Evolutionary conservation across 306 rosid genomes (phyloP), one percentile per base, ranked within the genome.

Genomic region (Castanopsis chinensis): DNA sequence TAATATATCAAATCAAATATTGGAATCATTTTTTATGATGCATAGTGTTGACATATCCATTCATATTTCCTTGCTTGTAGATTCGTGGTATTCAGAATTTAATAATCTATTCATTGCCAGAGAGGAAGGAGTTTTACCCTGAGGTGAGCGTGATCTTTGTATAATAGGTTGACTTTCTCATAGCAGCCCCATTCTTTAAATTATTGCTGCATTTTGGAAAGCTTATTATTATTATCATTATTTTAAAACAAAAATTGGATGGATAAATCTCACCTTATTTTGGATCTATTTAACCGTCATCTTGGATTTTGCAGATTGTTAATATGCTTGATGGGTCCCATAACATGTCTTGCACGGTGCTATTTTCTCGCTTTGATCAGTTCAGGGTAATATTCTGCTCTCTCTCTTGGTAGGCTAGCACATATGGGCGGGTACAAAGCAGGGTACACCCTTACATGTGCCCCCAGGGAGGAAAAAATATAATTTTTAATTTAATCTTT

Each of bases 101-200:
- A 60, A 86, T 92, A 41, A 78, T 92, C 71, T 94, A 91, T 87
- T 94, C 99, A 5, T 90, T 86, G 19, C 99, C 99, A 0, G 95
- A 94, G 90, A 87, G 99, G 78, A 89, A 91, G 82, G 99, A 94
- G 67, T 88, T 94, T 70, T 94, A 92, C 88, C 93, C 97, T 2
- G 97, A 92, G 99, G 97, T 91, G 72, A 82, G 86, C 54, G 15
- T n/a, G 20, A 68, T 75, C 79, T 63, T 80, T 37, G 2, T 71
- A 25, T 57, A 74, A 76, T 74, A 17, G 67, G 73, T 15, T 72
- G 30, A 59, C 80, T 69, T 74, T 45, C 32, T 20, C 69, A 21
- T 80, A 27, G 81, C 27, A 57, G 63, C 27, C 33, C 25, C 21
- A 68, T 53, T 33, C 51, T 37, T 37, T 37, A 41, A 19, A 77